Percentiles rank a stretch among this genome's conserved stretches.
phyloP scores from a whole-genome alignment of 2,329 filamentous ascomycete genomes.

The Scedosporium boydii region DNA sequence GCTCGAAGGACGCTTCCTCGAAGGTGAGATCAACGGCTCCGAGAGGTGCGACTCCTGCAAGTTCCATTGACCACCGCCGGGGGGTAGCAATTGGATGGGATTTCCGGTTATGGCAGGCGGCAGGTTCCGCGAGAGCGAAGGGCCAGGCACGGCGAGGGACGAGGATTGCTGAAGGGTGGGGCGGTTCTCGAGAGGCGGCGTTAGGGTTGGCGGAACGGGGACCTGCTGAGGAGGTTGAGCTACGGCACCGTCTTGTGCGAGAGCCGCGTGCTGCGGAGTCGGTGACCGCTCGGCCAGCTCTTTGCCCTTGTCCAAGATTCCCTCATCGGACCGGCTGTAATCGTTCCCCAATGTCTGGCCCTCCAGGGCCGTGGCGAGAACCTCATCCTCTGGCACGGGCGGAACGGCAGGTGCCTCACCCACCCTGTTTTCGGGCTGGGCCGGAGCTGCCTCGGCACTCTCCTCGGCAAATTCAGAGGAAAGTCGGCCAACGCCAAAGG shows the following conservation, averaged over 20 bases:
- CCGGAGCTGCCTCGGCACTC: conserved; percentile 16
- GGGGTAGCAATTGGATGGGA: conserved; percentile 30
- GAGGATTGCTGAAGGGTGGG: background rate
- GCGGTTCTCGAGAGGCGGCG: background rate
- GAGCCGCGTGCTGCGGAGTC: background rate
- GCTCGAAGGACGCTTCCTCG: conserved; percentile 23
- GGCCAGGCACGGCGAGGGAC: background rate
- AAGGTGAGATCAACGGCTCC: conserved; percentile 34
- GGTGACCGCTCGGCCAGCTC: background rate
- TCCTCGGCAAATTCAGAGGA: background rate
- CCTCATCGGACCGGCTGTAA: background rate
- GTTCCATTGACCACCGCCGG: conserved; percentile 39
- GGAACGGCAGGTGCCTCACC: conserved; percentile 11
- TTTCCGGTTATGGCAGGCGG: conserved; percentile 14
- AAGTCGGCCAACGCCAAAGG: conserved; percentile 29
- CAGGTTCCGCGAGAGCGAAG: background rate
- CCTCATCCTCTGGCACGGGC: conserved; percentile 6
- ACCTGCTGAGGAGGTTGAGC: background rate
- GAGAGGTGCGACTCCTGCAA: conserved; percentile 44
- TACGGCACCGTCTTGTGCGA: background rate
- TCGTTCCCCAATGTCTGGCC: conserved; percentile 3
- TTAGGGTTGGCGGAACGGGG: background rate
- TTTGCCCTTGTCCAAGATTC: background rate
- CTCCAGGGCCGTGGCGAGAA: background rate
- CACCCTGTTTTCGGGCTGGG: conserved; percentile 20